Evolutionary conservation across 345 rosid species (phyloP).

Genomic region (Dipteronia sinensis): DNA sequence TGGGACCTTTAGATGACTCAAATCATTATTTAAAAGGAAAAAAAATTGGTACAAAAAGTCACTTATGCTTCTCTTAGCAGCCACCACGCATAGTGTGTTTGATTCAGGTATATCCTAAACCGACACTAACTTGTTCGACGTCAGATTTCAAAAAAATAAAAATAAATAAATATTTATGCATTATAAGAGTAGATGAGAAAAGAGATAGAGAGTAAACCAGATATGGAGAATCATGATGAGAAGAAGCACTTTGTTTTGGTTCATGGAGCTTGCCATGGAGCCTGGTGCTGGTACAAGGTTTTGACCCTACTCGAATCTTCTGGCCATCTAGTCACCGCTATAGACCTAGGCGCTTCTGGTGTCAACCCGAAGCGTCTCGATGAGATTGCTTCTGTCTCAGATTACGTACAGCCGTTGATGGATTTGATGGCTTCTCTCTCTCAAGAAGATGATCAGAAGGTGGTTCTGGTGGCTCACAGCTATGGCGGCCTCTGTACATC

Average conservation of each 20-base stretch:
- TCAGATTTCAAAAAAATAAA: no score
- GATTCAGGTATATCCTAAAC: no score
- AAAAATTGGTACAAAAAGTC: no score
- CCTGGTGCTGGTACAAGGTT: slow-evolving; percentile 56
- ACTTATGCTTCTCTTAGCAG: no score
- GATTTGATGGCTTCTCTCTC: slow-evolving; percentile 51
- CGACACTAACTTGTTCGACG: no score
- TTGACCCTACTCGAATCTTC: slow-evolving; percentile 36
- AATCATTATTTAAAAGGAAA: no score
- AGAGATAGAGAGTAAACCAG: neutral
- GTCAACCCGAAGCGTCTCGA: slow-evolving; percentile 32
- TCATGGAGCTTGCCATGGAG: slow-evolving; percentile 38
- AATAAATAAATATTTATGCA: no score
- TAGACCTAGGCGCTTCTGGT: slow-evolving; percentile 56
- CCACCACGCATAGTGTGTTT: no score
- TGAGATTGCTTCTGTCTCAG: slow-evolving; percentile 36
- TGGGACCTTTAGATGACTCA: no score
- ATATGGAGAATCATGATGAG: neutral
- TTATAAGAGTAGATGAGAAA: no score
- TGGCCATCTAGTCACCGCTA: slow-evolving; percentile 54
- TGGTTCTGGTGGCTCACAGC: slow-evolving; percentile 69
- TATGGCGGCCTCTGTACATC: slow-evolving; percentile 48
- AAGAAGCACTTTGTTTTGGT: slow-evolving; percentile 38
- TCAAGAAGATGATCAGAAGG: slow-evolving; percentile 29
- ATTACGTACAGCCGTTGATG: slow-evolving; percentile 49